Evolutionary conservation across 2,329 filamentous ascomycete genomes (phyloP).

Genomic region (Penicillium sumatraense): DNA sequence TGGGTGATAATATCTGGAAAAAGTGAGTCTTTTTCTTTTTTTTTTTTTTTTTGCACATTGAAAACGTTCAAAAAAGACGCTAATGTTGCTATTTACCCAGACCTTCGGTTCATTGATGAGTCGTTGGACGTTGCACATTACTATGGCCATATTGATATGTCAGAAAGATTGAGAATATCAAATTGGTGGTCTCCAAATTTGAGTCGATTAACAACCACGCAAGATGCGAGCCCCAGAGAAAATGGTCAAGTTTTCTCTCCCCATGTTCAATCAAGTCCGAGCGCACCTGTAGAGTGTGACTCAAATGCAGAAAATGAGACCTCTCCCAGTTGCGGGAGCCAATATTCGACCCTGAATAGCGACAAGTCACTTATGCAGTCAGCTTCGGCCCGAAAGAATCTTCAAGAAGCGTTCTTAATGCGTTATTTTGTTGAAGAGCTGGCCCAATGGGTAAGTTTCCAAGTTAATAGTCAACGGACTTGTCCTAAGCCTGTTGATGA

Average conservation of each 20-base stretch:
- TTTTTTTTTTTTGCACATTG: too few relatives aligned
- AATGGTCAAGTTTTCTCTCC: not conserved
- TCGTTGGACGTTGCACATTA: slow-evolving; percentile 4
- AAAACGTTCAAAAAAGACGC: not conserved
- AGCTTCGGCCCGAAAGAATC: not conserved
- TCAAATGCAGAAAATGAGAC: not conserved
- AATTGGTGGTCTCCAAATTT: not conserved
- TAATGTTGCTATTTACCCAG: not conserved
- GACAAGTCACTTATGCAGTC: not conserved
- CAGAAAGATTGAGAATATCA: not conserved
- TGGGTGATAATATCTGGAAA: not conserved
- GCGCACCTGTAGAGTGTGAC: not conserved
- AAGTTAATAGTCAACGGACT: not conserved
- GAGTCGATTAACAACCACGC: not conserved
- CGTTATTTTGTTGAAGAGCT: slow-evolving; percentile 29
- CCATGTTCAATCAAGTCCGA: not conserved
- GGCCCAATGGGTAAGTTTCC: slow-evolving; percentile 23
- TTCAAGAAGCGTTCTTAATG: slow-evolving; percentile 13
- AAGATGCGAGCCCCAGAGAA: not conserved
- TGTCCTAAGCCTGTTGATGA: too few relatives aligned
- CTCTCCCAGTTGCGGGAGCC: not conserved
- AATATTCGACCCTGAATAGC: not conserved
- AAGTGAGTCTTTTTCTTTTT: not conserved
- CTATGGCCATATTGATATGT: not conserved
- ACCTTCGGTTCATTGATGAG: slow-evolving; percentile 7